A percentile compares a stretch with the other conserved stretches of the same genome.
Evolutionary conservation across 768 basidiomycete genomes (phyloP).

Genomic region (Lentinula sp.): DNA sequence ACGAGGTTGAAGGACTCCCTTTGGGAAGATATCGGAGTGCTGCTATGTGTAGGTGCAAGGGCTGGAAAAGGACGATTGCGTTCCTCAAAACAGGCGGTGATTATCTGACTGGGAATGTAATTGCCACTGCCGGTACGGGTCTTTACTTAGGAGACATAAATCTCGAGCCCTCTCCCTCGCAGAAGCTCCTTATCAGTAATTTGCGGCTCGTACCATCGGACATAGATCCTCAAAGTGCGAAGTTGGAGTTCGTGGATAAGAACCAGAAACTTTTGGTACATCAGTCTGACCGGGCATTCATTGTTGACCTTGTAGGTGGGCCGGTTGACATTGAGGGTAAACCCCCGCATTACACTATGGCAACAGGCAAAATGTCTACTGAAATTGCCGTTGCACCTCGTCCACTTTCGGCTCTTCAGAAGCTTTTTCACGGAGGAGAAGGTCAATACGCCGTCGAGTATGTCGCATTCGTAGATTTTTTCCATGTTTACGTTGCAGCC

Average conservation of each 20-base stretch:
- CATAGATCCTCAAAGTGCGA: constrained; percentile 36
- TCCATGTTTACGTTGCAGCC: constrained; percentile 56
- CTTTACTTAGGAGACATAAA: constrained; percentile 59
- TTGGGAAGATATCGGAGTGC: constrained; percentile 63
- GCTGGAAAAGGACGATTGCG: constrained; percentile 41
- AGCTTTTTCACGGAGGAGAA: neutral
- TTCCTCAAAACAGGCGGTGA: constrained; percentile 61
- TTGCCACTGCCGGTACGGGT: constrained; percentile 59
- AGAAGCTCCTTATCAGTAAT: constrained; percentile 37
- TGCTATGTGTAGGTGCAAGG: constrained; percentile 40
- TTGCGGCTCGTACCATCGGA: constrained; percentile 46
- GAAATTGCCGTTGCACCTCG: constrained; percentile 45
- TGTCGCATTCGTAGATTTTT: constrained; percentile 65
- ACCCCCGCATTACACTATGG: constrained; percentile 35
- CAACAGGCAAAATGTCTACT: constrained; percentile 48
- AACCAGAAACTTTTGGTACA: constrained; percentile 55
- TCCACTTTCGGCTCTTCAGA: neutral
- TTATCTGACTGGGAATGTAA: constrained; percentile 51
- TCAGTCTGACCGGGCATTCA: constrained; percentile 40
- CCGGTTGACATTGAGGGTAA: constrained; percentile 43
- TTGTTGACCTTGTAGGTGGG: constrained; percentile 43
- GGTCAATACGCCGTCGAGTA: constrained; percentile 22
- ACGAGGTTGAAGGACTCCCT: constrained; percentile 52
- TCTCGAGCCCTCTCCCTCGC: constrained; percentile 30
- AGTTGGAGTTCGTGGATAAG: constrained; percentile 51